phyloP scores from a whole-genome alignment of 2,329 filamentous ascomycete species.

The Rutstroemia sydowiana region DNA sequence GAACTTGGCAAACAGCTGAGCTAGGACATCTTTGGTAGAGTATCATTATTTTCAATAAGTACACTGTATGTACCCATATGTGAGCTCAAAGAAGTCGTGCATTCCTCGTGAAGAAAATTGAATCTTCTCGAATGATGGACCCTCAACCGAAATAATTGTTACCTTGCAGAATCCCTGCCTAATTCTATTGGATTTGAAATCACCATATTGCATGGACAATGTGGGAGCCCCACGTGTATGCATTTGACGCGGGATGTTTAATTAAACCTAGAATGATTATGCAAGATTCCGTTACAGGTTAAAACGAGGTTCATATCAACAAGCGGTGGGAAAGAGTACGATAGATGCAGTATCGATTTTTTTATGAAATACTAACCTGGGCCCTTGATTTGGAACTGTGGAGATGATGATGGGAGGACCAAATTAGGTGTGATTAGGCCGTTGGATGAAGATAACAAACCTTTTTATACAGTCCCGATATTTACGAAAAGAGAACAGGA shows the following conservation, averaged over 20 bases:
- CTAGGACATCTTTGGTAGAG: neutral
- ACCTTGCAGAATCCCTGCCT: constrained; percentile 1
- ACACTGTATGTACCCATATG: constrained; percentile 3
- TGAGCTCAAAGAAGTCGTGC: neutral
- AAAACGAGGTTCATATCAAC: constrained; percentile 4
- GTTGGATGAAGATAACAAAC: constrained; percentile 7
- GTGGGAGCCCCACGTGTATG: constrained; percentile 6
- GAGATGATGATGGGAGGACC: constrained; percentile 1
- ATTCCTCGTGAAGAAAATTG: neutral
- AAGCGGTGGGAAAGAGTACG: neutral
- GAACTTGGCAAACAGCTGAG: constrained; percentile 4
- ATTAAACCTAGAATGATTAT: constrained; percentile 8
- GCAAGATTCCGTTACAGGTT: constrained; percentile 7
- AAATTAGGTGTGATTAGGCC: constrained; percentile 5
- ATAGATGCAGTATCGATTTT: constrained; percentile 2
- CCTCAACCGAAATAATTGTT: neutral
- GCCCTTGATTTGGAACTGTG: too few relatives aligned
- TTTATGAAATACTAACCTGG: neutral
- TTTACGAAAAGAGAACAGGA: constrained; percentile 3
- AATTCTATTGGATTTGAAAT: constrained; percentile 7
- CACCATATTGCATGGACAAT: constrained; percentile 1
- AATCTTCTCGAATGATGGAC: neutral
- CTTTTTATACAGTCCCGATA: neutral
- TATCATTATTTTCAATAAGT: constrained; percentile 1
- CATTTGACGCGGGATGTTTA: constrained; percentile 5